These are phyloP conservation scores for Coemansia sp. DNA, from an alignment of 192 early-diverging fungal genomes.

Conservation along the genomic window DNA sequence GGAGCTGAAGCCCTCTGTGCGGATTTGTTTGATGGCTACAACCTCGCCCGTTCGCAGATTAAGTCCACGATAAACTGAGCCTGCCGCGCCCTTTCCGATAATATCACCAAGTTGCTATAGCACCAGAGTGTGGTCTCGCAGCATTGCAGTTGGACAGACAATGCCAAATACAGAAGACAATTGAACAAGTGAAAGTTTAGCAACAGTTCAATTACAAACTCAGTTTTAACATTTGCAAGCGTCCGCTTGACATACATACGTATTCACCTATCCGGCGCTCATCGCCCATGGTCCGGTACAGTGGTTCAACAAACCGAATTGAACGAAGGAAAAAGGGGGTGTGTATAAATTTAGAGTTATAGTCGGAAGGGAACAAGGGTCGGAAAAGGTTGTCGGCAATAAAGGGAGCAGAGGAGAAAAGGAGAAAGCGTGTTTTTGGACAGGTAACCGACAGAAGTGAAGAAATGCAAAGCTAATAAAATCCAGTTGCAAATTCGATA, in stretches of 20 bases:
- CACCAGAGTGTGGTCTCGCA: background rate
- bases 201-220: background rate
- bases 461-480: background rate
- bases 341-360: background rate
- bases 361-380: background rate
- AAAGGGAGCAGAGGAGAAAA: background rate
- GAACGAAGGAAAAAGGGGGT: background rate
- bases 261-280: slow-evolving; percentile 54
- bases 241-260: slow-evolving; percentile 24
- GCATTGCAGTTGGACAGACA: background rate
- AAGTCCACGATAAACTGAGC: slow-evolving; percentile 69
- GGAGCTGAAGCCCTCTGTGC: slow-evolving; percentile 59
- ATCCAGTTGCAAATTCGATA: background rate
- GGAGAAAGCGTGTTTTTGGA: background rate
- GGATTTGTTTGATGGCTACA: slow-evolving; percentile 72
- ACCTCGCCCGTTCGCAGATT: slow-evolving; percentile 66
- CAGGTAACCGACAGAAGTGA: background rate
- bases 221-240: background rate
- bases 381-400: background rate
- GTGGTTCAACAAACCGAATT: background rate
- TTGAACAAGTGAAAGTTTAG: background rate
- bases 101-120: slow-evolving; percentile 66
- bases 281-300: slow-evolving; percentile 25
- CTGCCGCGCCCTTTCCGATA: slow-evolving; percentile 73
- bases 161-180: background rate